Percentiles rank a stretch among this genome's conserved stretches.
Conservation (phyloP, 129 eudicot species). For the Chrysanthemum seticuspe region DNA sequence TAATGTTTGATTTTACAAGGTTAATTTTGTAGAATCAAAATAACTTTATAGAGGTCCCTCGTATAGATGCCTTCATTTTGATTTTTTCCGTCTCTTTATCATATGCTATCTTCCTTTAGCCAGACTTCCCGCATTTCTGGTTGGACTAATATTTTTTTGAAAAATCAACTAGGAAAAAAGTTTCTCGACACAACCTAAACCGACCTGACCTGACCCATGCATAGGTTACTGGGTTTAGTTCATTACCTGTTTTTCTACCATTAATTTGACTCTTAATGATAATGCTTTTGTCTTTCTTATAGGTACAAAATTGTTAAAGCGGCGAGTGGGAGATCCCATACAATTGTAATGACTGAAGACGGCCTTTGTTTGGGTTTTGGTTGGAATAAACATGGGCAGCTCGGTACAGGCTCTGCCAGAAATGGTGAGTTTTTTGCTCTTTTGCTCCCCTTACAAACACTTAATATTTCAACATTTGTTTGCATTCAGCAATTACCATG, state of each 20-base stretch:
- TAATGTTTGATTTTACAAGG: too few species aligned
- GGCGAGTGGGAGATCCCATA: conserved; percentile 73
- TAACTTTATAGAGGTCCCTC: too few species aligned
- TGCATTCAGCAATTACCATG: too few species aligned
- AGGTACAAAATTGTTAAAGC: conserved; percentile 80
- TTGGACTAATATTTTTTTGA: too few species aligned
- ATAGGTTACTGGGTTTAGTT: background rate
- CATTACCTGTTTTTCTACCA: background rate
- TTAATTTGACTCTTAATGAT: background rate
- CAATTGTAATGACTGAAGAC: conserved; percentile 76
- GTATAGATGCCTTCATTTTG: too few species aligned
- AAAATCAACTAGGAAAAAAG: too few species aligned
- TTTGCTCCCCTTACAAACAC: background rate
- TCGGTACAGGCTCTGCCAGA: conserved; percentile 78
- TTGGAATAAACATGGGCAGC: conserved; percentile 97
- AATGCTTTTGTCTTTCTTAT: conserved; percentile 3
- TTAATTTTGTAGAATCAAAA: too few species aligned
- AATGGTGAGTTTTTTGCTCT: conserved; percentile 48
- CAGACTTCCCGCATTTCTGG: too few species aligned
- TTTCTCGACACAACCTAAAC: too few species aligned
- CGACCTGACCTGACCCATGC: too few species aligned
- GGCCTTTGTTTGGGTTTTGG: conserved; percentile 78
- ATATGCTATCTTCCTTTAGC: too few species aligned
- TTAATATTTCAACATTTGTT: background rate
- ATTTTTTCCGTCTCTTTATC: too few species aligned